phyloP scores from a whole-genome alignment of 2,329 filamentous ascomycete species.

The Huntiella bhutanensis region DNA sequence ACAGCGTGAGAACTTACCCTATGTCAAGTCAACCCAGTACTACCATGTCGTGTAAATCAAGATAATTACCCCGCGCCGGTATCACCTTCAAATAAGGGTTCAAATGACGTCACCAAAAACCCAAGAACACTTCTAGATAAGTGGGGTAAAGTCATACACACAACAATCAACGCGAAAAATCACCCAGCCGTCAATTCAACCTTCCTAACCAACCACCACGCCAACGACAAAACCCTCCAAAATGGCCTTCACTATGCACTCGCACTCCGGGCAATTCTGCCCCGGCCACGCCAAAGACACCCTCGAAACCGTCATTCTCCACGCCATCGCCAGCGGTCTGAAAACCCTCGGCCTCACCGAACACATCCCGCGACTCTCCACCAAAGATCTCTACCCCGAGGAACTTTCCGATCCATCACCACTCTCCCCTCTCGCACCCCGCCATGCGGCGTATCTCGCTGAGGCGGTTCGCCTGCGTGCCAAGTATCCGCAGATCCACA shows the following conservation, averaged over 20 bases:
- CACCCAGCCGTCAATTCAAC: no score
- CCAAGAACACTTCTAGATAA: not conserved
- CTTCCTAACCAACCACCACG: no score
- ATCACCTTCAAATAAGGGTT: no score
- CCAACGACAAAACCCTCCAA: not conserved
- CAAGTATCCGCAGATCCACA: conserved; percentile 48
- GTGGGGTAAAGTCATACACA: not conserved
- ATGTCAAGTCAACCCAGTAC: no score
- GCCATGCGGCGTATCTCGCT: conserved; percentile 46
- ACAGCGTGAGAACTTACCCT: no score
- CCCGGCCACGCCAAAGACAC: conserved; percentile 68
- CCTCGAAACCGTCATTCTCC: conserved; percentile 65
- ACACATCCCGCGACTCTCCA: conserved; percentile 69
- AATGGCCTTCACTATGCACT: conserved; percentile 97
- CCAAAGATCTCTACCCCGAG: conserved; percentile 75
- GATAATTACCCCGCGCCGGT: no score
- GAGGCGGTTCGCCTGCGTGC: conserved; percentile 56
- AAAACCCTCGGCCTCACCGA: conserved; percentile 76
- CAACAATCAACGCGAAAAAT: not conserved
- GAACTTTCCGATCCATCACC: conserved; percentile 26
- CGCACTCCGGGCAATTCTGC: conserved; percentile 95
- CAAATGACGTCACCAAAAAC: no score
- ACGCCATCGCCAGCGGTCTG: conserved; percentile 62
- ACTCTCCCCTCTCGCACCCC: conserved; percentile 22
- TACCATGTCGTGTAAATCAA: no score